Evolutionary conservation across 371 early-diverging fungal genomes (phyloP).

Genomic region (Actinomortierella wolfii): DNA sequence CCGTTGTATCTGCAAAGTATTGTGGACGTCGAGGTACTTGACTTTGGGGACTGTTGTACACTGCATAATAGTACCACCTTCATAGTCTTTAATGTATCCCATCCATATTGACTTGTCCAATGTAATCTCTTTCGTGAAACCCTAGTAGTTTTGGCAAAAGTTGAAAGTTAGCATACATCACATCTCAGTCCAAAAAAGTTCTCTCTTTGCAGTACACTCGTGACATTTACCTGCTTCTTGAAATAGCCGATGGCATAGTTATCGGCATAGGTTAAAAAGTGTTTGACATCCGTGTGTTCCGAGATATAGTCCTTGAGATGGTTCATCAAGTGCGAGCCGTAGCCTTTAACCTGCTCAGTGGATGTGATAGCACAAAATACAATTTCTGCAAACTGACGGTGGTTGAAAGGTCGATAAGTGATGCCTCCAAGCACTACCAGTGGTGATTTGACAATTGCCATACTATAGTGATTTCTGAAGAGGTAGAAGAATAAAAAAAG

Average conservation of each 20-base stretch:
- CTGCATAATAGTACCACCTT: conserved; percentile 99
- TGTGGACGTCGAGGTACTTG: conserved; percentile 57
- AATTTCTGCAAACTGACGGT: conserved; percentile 96
- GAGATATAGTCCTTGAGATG: conserved; percentile 90
- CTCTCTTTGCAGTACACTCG: not conserved
- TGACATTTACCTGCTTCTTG: conserved; percentile 87
- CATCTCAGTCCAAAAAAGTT: not conserved
- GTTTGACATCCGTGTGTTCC: conserved; percentile 67
- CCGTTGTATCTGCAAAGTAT: conserved; percentile 69
- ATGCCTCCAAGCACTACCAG: conserved; percentile 95
- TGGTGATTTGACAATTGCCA: conserved; percentile 77
- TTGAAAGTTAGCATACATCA: not conserved
- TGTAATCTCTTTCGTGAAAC: conserved; percentile 96
- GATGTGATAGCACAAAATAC: conserved; percentile 98
- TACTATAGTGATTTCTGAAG: conserved; percentile 77
- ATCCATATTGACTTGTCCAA: conserved; percentile 95
- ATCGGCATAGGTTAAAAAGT: conserved; percentile 99
- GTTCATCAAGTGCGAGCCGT: conserved; percentile 94
- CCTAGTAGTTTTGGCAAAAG: conserved; percentile 55
- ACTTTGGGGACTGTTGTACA: conserved; percentile 67
- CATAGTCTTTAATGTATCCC: conserved; percentile 99
- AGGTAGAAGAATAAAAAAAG: not conserved
- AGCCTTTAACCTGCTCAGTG: conserved; percentile 97
- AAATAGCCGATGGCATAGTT: conserved; percentile 99
- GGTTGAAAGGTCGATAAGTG: conserved; percentile 92